Conservation (phyloP, 768 basidiomycete genomes). For the Hemileccinum rubropunctum region DNA sequence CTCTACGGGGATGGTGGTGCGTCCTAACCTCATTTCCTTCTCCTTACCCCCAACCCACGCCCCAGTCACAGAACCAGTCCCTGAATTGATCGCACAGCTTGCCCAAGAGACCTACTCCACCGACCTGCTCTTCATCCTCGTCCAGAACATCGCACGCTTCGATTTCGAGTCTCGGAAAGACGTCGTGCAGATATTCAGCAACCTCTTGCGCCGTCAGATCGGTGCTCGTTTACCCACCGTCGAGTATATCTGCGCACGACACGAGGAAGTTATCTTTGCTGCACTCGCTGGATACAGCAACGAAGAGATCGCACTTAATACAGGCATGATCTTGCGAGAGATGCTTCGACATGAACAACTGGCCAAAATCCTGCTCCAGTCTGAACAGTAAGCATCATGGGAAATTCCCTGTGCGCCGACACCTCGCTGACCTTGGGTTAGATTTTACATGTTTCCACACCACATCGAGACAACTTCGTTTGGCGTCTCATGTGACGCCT, state of each 20-base stretch:
- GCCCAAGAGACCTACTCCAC: slow-evolving; percentile 95
- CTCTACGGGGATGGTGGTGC: slow-evolving; percentile 86
- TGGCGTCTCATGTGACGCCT: slow-evolving; percentile 97
- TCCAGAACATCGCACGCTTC: slow-evolving; percentile 79
- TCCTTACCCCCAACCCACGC: slow-evolving; percentile 4
- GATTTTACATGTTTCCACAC: slow-evolving; percentile 94
- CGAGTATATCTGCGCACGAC: slow-evolving; percentile 82
- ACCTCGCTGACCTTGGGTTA: slow-evolving; percentile 28
- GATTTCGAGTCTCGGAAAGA: slow-evolving; percentile 94
- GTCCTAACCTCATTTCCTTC: slow-evolving; percentile 19
- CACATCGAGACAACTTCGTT: slow-evolving; percentile 98
- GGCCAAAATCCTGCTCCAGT: slow-evolving; percentile 85
- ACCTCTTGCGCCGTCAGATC: slow-evolving; percentile 86
- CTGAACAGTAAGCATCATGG: slow-evolving; percentile 76
- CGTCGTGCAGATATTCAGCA: slow-evolving; percentile 85
- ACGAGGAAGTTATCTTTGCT: slow-evolving; percentile 74
- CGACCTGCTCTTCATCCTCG: slow-evolving; percentile 78
- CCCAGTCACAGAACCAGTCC: slow-evolving; percentile 61
- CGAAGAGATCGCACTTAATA: slow-evolving; percentile 94
- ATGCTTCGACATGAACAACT: slow-evolving; percentile 93
- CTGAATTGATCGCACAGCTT: slow-evolving; percentile 90
- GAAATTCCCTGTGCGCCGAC: neutral
- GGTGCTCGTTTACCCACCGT: slow-evolving; percentile 95
- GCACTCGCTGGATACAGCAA: slow-evolving; percentile 91
- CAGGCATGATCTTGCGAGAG: slow-evolving; percentile 96